phyloP scores from a whole-genome alignment of 306 rosid genomes.

The Cucumis cinereus region DNA sequence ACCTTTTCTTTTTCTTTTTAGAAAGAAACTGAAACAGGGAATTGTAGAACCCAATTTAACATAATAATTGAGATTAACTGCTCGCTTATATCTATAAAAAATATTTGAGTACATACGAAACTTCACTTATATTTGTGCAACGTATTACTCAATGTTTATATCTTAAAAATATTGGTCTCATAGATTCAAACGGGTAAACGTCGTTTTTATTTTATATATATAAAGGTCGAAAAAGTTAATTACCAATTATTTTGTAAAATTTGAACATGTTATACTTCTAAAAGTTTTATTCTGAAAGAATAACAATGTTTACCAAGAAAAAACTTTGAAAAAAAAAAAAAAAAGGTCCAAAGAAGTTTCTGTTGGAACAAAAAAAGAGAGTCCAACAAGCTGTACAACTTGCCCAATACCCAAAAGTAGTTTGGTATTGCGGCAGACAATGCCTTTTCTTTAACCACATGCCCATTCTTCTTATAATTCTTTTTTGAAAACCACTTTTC shows the following conservation, averaged over 20 bases:
- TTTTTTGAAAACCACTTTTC: background rate
- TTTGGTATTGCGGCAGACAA: slow-evolving; percentile 5
- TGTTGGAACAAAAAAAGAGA: background rate
- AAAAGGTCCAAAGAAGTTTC: background rate
- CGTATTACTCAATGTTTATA: background rate
- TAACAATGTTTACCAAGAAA: background rate
- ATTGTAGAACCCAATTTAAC: background rate
- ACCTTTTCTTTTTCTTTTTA: background rate
- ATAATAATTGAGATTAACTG: background rate
- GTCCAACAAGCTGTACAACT: background rate
- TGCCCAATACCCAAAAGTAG: background rate
- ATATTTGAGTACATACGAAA: no score
- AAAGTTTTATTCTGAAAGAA: background rate
- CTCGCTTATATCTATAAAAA: no score
- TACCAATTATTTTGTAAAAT: background rate
- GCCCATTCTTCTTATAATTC: background rate
- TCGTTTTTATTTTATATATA: background rate
- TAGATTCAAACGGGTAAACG: no score
- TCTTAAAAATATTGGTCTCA: background rate
- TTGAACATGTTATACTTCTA: background rate
- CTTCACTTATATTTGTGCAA: no score
- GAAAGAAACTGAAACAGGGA: background rate
- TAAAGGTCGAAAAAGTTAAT: background rate
- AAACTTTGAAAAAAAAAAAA: background rate
- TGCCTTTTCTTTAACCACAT: background rate